Percentiles rank a stretch among this genome's conserved stretches.
phyloP scores from a whole-genome alignment of 768 basidiomycete genomes.

The Pholiota microspora region DNA sequence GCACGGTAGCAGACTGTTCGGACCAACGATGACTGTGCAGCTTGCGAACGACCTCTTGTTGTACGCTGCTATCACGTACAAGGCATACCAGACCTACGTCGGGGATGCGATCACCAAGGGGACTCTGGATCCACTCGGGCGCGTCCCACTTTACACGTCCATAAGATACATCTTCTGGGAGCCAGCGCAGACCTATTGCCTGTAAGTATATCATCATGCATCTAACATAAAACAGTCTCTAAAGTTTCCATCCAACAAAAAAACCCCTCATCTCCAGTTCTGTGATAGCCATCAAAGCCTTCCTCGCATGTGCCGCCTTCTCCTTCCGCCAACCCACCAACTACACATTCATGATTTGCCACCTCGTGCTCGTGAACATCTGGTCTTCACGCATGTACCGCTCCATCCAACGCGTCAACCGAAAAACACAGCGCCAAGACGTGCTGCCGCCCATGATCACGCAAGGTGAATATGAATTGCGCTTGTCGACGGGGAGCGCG shows the following conservation, averaged over 20 bases:
- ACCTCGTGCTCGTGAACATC: conserved; percentile 10
- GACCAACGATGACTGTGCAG: conserved; percentile 1
- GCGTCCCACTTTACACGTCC: not conserved
- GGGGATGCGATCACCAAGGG: not conserved
- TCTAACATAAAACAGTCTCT: not conserved
- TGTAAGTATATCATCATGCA: conserved; percentile 2
- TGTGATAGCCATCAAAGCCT: conserved; percentile 6
- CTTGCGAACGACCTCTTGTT: conserved; percentile 10
- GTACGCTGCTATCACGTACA: conserved; percentile 7
- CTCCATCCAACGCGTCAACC: not conserved
- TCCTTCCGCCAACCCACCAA: conserved; percentile 3
- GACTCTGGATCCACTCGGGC: not conserved
- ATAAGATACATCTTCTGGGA: conserved; percentile 5
- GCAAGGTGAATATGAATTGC: conserved; percentile 1
- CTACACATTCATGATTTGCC: conserved; percentile 7
- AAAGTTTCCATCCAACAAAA: too few relatives aligned
- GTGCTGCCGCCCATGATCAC: not conserved
- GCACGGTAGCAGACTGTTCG: not conserved
- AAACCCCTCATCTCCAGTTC: not conserved
- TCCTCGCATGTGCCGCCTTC: conserved; percentile 7
- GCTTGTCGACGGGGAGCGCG: not conserved
- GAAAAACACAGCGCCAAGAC: not conserved
- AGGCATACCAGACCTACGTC: conserved; percentile 1
- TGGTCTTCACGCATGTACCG: conserved; percentile 8
- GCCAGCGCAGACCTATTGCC: conserved; percentile 7